These are phyloP conservation scores for Ustilago nuda DNA, from an alignment of 1,284 basidiomycete genomes.

Conservation along the genomic window DNA sequence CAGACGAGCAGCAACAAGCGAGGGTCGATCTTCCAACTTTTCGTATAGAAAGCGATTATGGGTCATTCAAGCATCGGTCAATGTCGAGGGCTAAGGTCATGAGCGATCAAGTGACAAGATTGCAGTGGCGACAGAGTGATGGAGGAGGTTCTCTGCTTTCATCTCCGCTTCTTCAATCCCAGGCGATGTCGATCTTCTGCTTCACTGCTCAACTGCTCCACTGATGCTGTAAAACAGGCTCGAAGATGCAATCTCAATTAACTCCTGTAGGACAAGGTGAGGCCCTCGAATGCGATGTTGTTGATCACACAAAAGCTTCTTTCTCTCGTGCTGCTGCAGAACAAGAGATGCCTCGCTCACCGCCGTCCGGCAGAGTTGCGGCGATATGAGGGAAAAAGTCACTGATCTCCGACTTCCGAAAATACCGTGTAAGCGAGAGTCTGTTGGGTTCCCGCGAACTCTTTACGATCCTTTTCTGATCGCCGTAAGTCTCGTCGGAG, in stretches of 20 bases:
- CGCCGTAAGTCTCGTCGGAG: conserved; percentile 1
- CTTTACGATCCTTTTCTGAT: background rate
- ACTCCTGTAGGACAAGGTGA: background rate
- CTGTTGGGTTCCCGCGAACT: background rate
- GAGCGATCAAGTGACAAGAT: background rate
- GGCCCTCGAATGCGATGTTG: background rate
- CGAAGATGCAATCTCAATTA: background rate
- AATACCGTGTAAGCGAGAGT: background rate
- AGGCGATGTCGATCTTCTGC: too few species aligned
- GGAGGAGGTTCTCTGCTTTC: conserved; percentile 13
- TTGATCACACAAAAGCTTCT: background rate
- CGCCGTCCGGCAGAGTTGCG: background rate
- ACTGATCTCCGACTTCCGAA: background rate
- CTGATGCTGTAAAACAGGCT: background rate
- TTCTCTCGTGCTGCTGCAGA: background rate
- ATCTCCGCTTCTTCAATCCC: background rate
- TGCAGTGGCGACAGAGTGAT: conserved; percentile 6
- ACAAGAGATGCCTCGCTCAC: background rate
- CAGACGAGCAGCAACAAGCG: background rate
- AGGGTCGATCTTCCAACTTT: background rate
- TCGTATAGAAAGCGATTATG: background rate
- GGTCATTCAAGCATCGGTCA: background rate
- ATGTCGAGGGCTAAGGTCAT: background rate
- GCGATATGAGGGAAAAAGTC: too few species aligned
- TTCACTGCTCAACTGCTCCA: too few species aligned